Evolutionary conservation across 1,284 basidiomycete species (phyloP).

Genomic region (Rhodotorula sp.): DNA sequence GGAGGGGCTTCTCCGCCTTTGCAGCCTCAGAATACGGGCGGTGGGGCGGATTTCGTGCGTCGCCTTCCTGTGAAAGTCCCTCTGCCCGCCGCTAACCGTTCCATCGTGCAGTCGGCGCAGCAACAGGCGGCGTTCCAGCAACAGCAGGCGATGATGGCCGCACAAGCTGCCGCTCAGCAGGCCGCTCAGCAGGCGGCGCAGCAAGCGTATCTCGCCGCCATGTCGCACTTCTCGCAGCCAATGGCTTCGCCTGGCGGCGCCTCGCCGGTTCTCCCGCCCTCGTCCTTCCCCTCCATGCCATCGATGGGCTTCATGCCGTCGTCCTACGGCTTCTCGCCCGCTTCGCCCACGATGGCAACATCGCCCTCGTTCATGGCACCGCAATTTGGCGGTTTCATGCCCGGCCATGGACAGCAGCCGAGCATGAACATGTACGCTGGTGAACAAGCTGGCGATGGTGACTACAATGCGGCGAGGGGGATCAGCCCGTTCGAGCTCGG

Average conservation of each 20-base stretch:
- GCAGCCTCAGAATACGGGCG: constrained; percentile 52
- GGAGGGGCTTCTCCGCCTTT: constrained; percentile 53
- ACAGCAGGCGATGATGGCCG: constrained; percentile 70
- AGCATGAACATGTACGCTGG: constrained; percentile 14
- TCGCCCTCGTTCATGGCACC: constrained; percentile 19
- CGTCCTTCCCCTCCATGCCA: constrained; percentile 13
- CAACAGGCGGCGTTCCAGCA: constrained; percentile 57
- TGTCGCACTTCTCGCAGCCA: constrained; percentile 38
- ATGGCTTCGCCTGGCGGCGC: not conserved
- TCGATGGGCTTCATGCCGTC: constrained; percentile 16
- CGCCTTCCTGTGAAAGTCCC: constrained; percentile 26
- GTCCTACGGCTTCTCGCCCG: constrained; percentile 5
- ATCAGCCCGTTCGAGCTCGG: constrained; percentile 5
- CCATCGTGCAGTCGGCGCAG: constrained; percentile 44
- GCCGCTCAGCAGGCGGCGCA: constrained; percentile 52
- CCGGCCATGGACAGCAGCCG: constrained; percentile 24
- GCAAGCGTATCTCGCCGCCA: constrained; percentile 41
- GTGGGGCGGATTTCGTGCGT: constrained; percentile 49
- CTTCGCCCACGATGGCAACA: constrained; percentile 6
- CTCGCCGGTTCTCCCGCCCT: constrained; percentile 21
- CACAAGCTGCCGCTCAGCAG: constrained; percentile 35
- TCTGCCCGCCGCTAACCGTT: constrained; percentile 46
- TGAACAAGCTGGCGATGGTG: not conserved
- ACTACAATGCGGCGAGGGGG: not conserved
- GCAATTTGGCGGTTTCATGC: constrained; percentile 8